Evolutionary conservation across 495 filamentous ascomycete genomes (phyloP).

Genomic region (Beverwykella pulmonaria): DNA sequence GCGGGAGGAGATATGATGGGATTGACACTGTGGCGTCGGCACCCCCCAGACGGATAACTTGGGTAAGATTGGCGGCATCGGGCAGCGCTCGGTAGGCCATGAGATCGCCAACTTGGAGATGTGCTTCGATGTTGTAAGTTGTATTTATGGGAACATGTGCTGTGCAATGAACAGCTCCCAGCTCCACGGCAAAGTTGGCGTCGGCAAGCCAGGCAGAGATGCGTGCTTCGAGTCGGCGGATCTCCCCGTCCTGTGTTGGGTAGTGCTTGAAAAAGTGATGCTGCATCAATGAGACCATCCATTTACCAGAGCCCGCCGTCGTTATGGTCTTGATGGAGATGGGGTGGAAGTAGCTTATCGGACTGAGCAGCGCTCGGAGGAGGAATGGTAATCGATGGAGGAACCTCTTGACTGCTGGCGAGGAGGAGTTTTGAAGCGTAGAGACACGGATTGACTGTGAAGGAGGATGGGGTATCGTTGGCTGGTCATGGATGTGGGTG

Average conservation of each 20-base stretch:
- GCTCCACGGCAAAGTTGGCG: constrained; percentile 45
- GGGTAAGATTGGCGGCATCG: constrained; percentile 32
- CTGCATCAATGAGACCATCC: constrained; percentile 42
- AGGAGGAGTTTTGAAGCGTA: constrained; percentile 40
- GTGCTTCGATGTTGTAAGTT: constrained; percentile 40
- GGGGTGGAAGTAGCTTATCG: constrained; percentile 46
- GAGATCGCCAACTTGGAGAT: constrained; percentile 43
- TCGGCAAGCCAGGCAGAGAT: constrained; percentile 45
- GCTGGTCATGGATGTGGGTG: constrained; percentile 41
- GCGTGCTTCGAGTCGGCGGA: constrained; percentile 39
- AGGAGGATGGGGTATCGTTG: constrained; percentile 48
- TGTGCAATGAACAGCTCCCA: constrained; percentile 36
- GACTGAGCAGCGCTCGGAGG: constrained; percentile 41
- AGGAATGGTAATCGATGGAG: constrained; percentile 47
- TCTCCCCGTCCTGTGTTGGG: constrained; percentile 34
- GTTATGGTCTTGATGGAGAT: constrained; percentile 44
- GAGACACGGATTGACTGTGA: constrained; percentile 43
- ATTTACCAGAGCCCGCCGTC: constrained; percentile 44
- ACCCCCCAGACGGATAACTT: constrained; percentile 45
- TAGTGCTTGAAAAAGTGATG: constrained; percentile 47
- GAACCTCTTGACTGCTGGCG: constrained; percentile 41
- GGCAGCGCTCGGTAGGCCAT: constrained; percentile 45
- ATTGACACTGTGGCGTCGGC: constrained; percentile 41
- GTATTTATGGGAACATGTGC: constrained; percentile 44
- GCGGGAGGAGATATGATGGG: constrained; percentile 46